Conservation (phyloP, 2,329 filamentous ascomycete genomes). For the Aureobasidium sp. region DNA sequence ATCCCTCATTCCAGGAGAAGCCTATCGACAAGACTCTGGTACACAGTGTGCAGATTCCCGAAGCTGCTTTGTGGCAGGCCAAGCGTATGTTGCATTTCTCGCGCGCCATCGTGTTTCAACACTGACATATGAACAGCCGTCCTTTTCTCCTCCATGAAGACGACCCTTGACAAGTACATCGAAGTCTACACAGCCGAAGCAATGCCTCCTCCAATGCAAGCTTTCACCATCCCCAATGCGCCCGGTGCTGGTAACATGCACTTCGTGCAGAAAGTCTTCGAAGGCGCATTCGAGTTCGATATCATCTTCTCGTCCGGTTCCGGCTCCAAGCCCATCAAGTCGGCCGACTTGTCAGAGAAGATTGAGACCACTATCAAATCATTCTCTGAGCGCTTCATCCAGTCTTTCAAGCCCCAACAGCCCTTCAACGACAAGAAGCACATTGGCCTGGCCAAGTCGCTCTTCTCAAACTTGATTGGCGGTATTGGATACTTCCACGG, state of each 20-base stretch:
- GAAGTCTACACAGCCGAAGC: slow-evolving; percentile 54
- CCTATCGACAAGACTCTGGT: slow-evolving; percentile 71
- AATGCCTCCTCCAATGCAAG: slow-evolving; percentile 72
- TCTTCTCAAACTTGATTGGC: slow-evolving; percentile 90
- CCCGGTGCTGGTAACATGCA: slow-evolving; percentile 72
- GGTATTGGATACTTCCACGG: slow-evolving; percentile 95
- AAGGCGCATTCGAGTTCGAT: slow-evolving; percentile 86
- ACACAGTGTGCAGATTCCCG: slow-evolving; percentile 57
- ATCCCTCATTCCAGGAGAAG: slow-evolving; percentile 59
- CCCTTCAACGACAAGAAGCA: slow-evolving; percentile 69
- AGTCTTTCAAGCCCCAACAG: slow-evolving; percentile 62
- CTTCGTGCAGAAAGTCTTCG: slow-evolving; percentile 82
- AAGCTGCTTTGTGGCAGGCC: slow-evolving; percentile 72
- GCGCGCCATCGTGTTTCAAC: slow-evolving; percentile 30
- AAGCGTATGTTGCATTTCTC: slow-evolving; percentile 41
- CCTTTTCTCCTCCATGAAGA: slow-evolving; percentile 56
- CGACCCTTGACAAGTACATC: slow-evolving; percentile 52
- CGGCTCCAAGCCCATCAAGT: slow-evolving; percentile 15
- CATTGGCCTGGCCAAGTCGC: slow-evolving; percentile 70
- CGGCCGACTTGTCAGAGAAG: slow-evolving; percentile 59
- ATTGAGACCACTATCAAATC: slow-evolving; percentile 57
- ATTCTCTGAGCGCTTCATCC: slow-evolving; percentile 68
- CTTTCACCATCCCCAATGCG: slow-evolving; percentile 68
- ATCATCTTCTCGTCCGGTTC: slow-evolving; percentile 79
- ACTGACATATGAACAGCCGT: slow-evolving; percentile 36